These are phyloP conservation scores for Boletus huronensis DNA, from an alignment of 768 basidiomycete genomes.

Conservation along the genomic window DNA sequence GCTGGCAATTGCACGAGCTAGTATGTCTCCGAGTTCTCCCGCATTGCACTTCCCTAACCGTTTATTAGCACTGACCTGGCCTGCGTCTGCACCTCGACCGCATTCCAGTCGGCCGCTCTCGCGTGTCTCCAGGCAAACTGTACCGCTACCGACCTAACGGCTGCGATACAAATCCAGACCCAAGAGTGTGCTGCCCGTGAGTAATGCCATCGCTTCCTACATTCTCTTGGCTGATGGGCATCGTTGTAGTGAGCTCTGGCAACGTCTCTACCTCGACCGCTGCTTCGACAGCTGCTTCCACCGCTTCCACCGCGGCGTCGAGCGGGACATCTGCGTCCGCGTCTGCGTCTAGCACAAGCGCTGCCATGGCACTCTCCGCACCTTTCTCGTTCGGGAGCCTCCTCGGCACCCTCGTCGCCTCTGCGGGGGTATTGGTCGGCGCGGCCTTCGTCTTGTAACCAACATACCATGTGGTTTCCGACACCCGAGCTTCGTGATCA, in stretches of 20 bases:
- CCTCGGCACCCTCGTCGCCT: constrained; percentile 23
- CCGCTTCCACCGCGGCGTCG: not conserved
- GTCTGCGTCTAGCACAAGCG: constrained; percentile 6
- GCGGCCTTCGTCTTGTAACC: constrained; percentile 24
- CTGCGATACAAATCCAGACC: constrained; percentile 33
- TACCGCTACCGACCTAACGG: constrained; percentile 24
- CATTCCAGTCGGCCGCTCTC: constrained; percentile 35
- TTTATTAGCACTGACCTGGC: constrained; percentile 34
- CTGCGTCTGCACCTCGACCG: constrained; percentile 38
- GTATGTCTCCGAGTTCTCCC: constrained; percentile 5
- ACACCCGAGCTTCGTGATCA: not conserved
- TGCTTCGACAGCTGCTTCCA: not conserved
- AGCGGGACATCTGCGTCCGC: not conserved
- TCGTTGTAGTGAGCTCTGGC: not conserved
- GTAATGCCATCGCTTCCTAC: not conserved
- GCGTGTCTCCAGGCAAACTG: constrained; percentile 37
- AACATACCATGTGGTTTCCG: not conserved
- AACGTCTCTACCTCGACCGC: not conserved
- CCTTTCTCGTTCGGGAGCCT: constrained; percentile 18
- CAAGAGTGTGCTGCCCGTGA: constrained; percentile 31
- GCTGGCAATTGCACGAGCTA: constrained; percentile 1
- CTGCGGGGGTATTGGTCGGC: constrained; percentile 25
- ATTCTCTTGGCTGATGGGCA: not conserved
- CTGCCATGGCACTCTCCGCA: constrained; percentile 12
- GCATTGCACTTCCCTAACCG: not conserved